Percentiles rank a stretch among this genome's conserved stretches.
phyloP scores from a whole-genome alignment of 2,329 filamentous ascomycete genomes.

The Graphilbum sp. region DNA sequence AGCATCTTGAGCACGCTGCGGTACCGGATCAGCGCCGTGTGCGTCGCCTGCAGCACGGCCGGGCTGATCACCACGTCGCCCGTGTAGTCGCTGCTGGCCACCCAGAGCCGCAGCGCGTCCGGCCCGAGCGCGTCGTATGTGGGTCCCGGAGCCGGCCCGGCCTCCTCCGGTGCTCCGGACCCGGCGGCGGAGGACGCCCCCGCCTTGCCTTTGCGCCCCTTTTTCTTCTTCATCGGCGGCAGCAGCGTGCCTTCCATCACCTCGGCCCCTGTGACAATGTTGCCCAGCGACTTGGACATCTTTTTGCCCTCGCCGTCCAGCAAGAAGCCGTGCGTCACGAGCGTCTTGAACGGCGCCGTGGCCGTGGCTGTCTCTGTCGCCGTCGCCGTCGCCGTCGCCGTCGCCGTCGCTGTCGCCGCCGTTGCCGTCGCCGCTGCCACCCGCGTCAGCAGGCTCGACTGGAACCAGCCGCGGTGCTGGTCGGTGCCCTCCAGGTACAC shows the following conservation, averaged over 20 bases:
- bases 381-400: too few species aligned
- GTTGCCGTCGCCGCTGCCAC: conserved; percentile 50
- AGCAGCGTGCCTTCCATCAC: conserved; percentile 75
- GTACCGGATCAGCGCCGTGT: conserved; percentile 68
- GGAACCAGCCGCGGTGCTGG: conserved; percentile 97
- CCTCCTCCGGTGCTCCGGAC: too few species aligned
- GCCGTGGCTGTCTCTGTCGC: background rate
- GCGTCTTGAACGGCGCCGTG: conserved; percentile 57
- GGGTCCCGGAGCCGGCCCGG: conserved; percentile 4
- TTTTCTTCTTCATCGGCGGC: conserved; percentile 46
- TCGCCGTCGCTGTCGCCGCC: too few species aligned
- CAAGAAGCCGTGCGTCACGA: conserved; percentile 94
- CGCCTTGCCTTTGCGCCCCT: too few species aligned
- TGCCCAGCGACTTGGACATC: conserved; percentile 96
- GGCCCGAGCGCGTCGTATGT: conserved; percentile 60
- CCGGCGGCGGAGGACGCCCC: too few species aligned
- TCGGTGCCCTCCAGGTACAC: conserved; percentile 90
- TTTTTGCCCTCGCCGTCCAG: conserved; percentile 83
- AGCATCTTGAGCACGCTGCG: conserved; percentile 84
- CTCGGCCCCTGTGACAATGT: conserved; percentile 62
- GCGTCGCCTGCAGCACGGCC: conserved; percentile 58
- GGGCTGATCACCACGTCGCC: conserved; percentile 71
- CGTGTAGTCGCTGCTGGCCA: conserved; percentile 80
- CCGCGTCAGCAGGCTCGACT: conserved; percentile 82
- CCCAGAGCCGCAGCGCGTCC: conserved; percentile 82